Conservation (phyloP, 169 alveolate species). For the Plasmodium billcollinsi region DNA sequence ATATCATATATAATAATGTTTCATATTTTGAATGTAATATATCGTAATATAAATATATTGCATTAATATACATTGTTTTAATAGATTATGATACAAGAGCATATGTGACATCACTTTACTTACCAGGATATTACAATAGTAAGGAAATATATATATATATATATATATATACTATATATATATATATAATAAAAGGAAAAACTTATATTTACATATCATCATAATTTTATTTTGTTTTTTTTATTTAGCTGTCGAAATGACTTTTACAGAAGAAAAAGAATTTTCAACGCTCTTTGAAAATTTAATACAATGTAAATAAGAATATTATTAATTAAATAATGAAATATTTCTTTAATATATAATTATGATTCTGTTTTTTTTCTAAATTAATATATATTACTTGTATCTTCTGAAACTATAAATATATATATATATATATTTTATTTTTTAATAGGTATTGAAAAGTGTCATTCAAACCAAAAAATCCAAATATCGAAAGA, state of each 20-base stretch:
- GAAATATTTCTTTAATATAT: too few species aligned
- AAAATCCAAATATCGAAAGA: too few species aligned
- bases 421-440: too few species aligned
- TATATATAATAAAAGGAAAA: neutral
- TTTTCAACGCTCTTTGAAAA: slow-evolving; percentile 3
- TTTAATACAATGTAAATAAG: slow-evolving; percentile 25
- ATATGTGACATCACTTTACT: slow-evolving; percentile 29
- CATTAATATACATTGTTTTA: neutral
- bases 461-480: too few species aligned
- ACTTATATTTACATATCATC: neutral
- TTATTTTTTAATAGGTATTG: too few species aligned
- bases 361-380: too few species aligned
- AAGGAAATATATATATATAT: slow-evolving; percentile 2
- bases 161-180: neutral
- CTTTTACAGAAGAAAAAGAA: slow-evolving; percentile 6
- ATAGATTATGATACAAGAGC: slow-evolving; percentile 31
- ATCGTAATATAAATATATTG: neutral
- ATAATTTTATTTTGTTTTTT: neutral
- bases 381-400: too few species aligned
- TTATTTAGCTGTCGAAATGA: slow-evolving; percentile 23
- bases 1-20: too few species aligned
- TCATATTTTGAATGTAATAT: neutral
- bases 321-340: too few species aligned
- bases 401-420: too few species aligned
- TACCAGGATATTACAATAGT: slow-evolving; percentile 66